A percentile compares a stretch with the other conserved stretches of the same genome.
These are phyloP conservation scores for Alternaria sp. DNA, from an alignment of 2,329 filamentous ascomycete species.

Conservation along the genomic window DNA sequence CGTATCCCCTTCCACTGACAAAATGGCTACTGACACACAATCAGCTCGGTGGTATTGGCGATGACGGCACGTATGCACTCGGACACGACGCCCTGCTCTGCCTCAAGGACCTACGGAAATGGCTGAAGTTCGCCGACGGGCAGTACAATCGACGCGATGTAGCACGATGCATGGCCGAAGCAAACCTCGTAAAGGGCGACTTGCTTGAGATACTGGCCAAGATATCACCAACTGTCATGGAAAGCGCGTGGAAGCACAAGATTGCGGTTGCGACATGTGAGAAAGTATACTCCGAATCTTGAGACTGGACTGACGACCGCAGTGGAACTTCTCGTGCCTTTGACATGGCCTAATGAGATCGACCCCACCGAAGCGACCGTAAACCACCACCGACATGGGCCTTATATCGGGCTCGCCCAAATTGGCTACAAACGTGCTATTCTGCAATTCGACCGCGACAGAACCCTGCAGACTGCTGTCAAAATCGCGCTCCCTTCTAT, in stretches of 20 bases:
- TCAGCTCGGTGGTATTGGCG: slow-evolving; percentile 84
- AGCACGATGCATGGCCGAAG: slow-evolving; percentile 87
- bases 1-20: slow-evolving; percentile 40
- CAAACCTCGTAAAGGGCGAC: slow-evolving; percentile 89
- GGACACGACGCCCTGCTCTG: slow-evolving; percentile 93
- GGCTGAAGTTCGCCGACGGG: slow-evolving; percentile 93
- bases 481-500: slow-evolving; percentile 85
- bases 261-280: slow-evolving; percentile 78
- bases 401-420: slow-evolving; percentile 87
- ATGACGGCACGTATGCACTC: slow-evolving; percentile 82
- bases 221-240: slow-evolving; percentile 72
- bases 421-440: slow-evolving; percentile 88
- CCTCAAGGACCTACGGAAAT: slow-evolving; percentile 90
- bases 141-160: slow-evolving; percentile 95
- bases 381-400: slow-evolving; percentile 91
- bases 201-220: slow-evolving; percentile 84
- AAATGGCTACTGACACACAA: slow-evolving; percentile 16
- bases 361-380: slow-evolving; percentile 81
- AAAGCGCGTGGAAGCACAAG: slow-evolving; percentile 77
- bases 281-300: slow-evolving; percentile 9
- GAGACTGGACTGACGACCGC: slow-evolving; percentile 22
- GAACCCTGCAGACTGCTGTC: slow-evolving; percentile 80
- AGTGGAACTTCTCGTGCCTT: slow-evolving; percentile 86
- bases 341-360: slow-evolving; percentile 92
- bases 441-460: slow-evolving; percentile 78